phyloP scores from a whole-genome alignment of 441 rosid genomes.

The Capsella rubella region DNA sequence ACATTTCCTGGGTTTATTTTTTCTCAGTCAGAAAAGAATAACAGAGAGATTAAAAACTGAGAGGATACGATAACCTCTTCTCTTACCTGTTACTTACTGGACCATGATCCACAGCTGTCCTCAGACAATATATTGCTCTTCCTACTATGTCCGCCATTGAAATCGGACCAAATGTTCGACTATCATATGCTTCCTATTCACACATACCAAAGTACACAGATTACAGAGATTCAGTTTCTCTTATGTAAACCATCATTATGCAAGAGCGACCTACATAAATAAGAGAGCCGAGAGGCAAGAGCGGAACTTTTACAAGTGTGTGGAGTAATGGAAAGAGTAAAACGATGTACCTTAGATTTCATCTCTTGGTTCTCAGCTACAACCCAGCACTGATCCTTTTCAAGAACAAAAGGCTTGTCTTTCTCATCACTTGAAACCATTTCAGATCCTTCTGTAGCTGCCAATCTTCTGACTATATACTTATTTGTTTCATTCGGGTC shows the following conservation, averaged over 20 bases:
- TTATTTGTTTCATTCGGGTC: conserved; percentile 70
- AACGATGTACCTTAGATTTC: conserved; percentile 70
- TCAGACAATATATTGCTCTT: conserved; percentile 81
- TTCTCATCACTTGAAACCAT: conserved; percentile 79
- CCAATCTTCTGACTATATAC: conserved; percentile 82
- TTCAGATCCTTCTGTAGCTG: conserved; percentile 87
- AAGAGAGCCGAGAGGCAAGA: not conserved
- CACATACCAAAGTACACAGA: not conserved
- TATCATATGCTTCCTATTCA: conserved; percentile 86
- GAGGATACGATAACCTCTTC: not conserved
- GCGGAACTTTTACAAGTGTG: not conserved
- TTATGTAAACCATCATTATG: not conserved
- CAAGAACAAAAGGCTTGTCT: conserved; percentile 91
- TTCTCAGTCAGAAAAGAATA: not conserved
- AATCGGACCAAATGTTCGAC: conserved; percentile 90
- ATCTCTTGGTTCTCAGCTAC: conserved; percentile 79
- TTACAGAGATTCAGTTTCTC: not conserved
- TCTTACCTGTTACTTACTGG: conserved; percentile 87
- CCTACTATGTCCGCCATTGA: conserved; percentile 77
- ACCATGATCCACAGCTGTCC: conserved; percentile 94
- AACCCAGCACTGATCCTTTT: conserved; percentile 89
- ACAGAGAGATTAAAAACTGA: not conserved
- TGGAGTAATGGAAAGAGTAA: not conserved
- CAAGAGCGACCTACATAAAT: not conserved
- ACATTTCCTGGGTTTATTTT: conserved; percentile 28